A percentile compares a stretch with the other conserved stretches of the same genome.
Conservation (phyloP, 1,284 basidiomycete species). For the Chondrostereum purpureum region DNA sequence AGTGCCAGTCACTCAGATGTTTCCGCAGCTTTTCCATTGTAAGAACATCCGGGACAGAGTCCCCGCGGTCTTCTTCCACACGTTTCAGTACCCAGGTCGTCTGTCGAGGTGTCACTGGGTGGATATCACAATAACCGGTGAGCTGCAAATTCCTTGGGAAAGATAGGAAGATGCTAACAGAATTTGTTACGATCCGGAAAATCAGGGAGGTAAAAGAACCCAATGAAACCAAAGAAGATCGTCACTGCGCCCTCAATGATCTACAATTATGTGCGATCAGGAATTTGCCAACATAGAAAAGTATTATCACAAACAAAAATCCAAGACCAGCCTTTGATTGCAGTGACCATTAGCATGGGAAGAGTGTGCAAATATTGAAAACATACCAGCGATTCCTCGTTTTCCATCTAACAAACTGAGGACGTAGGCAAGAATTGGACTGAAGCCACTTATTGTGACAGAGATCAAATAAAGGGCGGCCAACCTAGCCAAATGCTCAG, state of each 20-base stretch:
- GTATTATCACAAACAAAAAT: constrained; percentile 8
- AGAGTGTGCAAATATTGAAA: too few relatives aligned
- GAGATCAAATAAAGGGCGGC: constrained; percentile 13
- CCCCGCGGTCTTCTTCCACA: constrained; percentile 10
- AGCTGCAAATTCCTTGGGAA: too few relatives aligned
- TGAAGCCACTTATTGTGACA: constrained; percentile 13
- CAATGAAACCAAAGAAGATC: constrained; percentile 5
- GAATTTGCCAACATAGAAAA: background rate
- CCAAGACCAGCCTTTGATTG: constrained; percentile 12
- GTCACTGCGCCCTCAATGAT: constrained; percentile 11
- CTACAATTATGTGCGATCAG: background rate
- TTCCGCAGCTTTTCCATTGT: constrained; percentile 27
- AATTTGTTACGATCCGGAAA: constrained; percentile 11
- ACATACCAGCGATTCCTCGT: constrained; percentile 1
- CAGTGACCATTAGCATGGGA: background rate
- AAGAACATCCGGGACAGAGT: constrained; percentile 27
- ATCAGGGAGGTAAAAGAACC: constrained; percentile 8
- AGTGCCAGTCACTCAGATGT: constrained; percentile 35
- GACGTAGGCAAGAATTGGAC: constrained; percentile 13
- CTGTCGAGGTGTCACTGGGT: constrained; percentile 6
- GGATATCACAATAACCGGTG: background rate
- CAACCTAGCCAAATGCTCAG: too few relatives aligned
- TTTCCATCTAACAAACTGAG: constrained; percentile 10
- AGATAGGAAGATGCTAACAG: background rate
- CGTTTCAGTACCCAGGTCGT: constrained; percentile 5